Conservation (phyloP, 2,329 filamentous ascomycete species). For the Fonsecaea pedrosoi region DNA sequence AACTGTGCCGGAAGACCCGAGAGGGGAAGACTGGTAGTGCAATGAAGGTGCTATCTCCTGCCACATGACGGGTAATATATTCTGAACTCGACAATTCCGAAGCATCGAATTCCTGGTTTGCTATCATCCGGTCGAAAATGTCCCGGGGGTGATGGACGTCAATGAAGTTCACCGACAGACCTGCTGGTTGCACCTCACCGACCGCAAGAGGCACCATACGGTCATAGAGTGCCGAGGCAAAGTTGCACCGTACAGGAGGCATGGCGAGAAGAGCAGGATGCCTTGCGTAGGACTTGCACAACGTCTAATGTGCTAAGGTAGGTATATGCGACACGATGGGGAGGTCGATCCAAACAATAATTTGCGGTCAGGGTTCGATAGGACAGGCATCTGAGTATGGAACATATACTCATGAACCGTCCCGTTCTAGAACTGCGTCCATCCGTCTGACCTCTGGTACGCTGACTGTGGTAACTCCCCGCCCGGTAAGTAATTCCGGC, state of each 20-base stretch:
- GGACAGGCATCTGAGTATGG: too few relatives aligned
- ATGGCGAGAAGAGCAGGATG: not conserved
- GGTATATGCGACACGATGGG: too few relatives aligned
- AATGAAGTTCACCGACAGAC: slow-evolving; percentile 11
- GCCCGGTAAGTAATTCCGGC: too few relatives aligned
- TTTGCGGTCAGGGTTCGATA: too few relatives aligned
- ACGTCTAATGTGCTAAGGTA: too few relatives aligned
- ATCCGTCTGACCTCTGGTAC: too few relatives aligned
- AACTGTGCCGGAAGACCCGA: slow-evolving; percentile 14
- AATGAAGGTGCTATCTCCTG: slow-evolving; percentile 10
- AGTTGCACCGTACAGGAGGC: slow-evolving; percentile 15
- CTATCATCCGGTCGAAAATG: slow-evolving; percentile 17
- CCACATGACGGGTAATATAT: slow-evolving; percentile 16
- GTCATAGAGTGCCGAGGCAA: slow-evolving; percentile 15
- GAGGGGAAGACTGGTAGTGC: slow-evolving; percentile 10
- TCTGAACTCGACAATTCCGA: slow-evolving; percentile 15
- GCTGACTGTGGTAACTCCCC: too few relatives aligned
- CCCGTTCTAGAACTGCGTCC: too few relatives aligned
- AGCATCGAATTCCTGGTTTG: slow-evolving; percentile 17
- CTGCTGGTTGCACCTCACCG: slow-evolving; percentile 14
- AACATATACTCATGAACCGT: too few relatives aligned
- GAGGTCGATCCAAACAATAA: too few relatives aligned
- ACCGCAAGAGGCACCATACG: slow-evolving; percentile 15
- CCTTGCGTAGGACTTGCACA: not conserved
- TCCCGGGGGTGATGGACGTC: slow-evolving; percentile 16